A percentile compares a stretch with the other conserved stretches of the same genome.
Evolutionary conservation across 768 basidiomycete species (phyloP).

Genomic region (Tremella mesenterica): DNA sequence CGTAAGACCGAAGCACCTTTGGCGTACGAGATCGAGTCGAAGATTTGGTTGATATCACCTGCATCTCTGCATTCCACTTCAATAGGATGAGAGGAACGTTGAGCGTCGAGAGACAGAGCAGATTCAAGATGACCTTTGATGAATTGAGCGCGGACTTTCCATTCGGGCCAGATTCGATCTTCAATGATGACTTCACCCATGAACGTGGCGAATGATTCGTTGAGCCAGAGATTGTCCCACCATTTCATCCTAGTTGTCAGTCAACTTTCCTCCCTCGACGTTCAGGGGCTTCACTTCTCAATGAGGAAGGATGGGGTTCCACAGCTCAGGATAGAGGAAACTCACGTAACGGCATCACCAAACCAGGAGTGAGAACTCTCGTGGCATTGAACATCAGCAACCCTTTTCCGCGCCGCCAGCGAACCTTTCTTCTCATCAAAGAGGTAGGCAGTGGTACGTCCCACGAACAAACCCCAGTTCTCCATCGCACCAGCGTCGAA

Average conservation of each 20-base stretch:
- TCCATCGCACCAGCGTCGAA: conserved; percentile 87
- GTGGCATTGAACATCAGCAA: conserved; percentile 70
- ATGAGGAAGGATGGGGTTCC: too few relatives aligned
- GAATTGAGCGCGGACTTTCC: conserved; percentile 74
- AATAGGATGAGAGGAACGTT: conserved; percentile 81
- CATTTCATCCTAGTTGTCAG: conserved; percentile 52
- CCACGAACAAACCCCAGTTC: conserved; percentile 71
- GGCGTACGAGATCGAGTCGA: conserved; percentile 77
- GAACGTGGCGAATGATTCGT: conserved; percentile 68
- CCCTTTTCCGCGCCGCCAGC: conserved; percentile 64
- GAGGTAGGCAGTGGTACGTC: conserved; percentile 70
- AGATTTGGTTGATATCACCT: conserved; percentile 78
- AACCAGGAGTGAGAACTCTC: conserved; percentile 60
- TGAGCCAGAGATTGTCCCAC: conserved; percentile 47
- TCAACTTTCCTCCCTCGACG: too few relatives aligned
- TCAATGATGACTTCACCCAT: conserved; percentile 83
- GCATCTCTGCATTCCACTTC: conserved; percentile 84
- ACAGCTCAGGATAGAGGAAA: neutral
- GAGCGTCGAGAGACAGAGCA: conserved; percentile 76
- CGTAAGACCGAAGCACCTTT: conserved; percentile 67
- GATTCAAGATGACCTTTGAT: conserved; percentile 64
- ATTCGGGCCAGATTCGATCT: conserved; percentile 63
- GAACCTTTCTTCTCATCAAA: conserved; percentile 69
- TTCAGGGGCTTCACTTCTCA: too few relatives aligned
- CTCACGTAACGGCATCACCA: conserved; percentile 70